A percentile compares a stretch with the other conserved stretches of the same genome.
These are phyloP conservation scores for Ogataea angusta DNA, from an alignment of 805 yeast species.

Conservation along the genomic window DNA sequence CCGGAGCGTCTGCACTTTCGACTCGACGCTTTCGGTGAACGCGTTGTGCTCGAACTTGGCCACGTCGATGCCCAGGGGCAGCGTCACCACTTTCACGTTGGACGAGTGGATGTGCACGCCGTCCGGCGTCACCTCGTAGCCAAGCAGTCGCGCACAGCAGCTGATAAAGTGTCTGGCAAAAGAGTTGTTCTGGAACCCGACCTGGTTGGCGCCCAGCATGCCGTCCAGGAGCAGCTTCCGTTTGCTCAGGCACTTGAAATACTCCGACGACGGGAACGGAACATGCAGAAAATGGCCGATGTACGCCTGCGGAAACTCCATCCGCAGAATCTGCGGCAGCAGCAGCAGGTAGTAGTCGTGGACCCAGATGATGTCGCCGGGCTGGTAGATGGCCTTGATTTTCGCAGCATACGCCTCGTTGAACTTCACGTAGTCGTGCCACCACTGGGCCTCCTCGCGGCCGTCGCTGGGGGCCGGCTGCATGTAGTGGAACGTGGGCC, in stretches of 20 bases:
- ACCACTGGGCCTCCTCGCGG: slow-evolving; percentile 61
- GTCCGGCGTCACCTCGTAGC: slow-evolving; percentile 64
- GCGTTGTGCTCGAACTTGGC: slow-evolving; percentile 63
- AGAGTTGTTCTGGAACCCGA: slow-evolving; percentile 82
- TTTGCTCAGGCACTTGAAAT: slow-evolving; percentile 84
- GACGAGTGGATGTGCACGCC: slow-evolving; percentile 73
- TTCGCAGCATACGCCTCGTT: slow-evolving; percentile 87
- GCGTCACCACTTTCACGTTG: slow-evolving; percentile 65
- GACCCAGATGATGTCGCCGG: slow-evolving; percentile 91
- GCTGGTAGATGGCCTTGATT: slow-evolving; percentile 66
- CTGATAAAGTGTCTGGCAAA: slow-evolving; percentile 90
- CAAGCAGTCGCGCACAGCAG: slow-evolving; percentile 83
- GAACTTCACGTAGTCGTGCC: slow-evolving; percentile 87
- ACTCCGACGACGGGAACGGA: slow-evolving; percentile 95
- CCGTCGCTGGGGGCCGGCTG: slow-evolving; percentile 72
- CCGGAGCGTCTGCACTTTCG: slow-evolving; percentile 62
- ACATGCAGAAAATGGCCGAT: slow-evolving; percentile 82
- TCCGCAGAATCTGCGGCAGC: slow-evolving; percentile 78
- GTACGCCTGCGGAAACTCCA: slow-evolving; percentile 67
- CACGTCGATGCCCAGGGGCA: slow-evolving; percentile 90
- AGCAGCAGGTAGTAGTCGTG: slow-evolving; percentile 85
- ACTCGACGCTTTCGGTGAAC: slow-evolving; percentile 47
- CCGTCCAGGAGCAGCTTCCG: slow-evolving; percentile 84
- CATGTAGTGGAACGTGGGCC: slow-evolving; percentile 96
- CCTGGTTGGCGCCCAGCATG: slow-evolving; percentile 81